Conservation (phyloP, 768 basidiomycete genomes). For the Hebeloma cylindrosporum region DNA sequence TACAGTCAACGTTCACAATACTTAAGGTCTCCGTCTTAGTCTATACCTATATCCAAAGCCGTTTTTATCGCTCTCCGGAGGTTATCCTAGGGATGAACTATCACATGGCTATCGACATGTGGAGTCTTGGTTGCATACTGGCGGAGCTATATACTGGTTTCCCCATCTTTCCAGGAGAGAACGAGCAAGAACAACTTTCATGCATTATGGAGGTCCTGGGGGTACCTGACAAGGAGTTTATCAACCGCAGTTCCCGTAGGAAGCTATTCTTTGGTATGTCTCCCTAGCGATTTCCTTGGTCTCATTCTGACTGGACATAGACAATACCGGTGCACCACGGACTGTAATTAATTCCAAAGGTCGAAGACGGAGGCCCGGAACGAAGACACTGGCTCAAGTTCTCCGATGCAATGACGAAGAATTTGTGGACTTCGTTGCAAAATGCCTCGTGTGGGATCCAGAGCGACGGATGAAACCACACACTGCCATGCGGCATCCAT, state of each 20-base stretch:
- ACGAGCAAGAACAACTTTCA: constrained; percentile 96
- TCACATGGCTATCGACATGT: constrained; percentile 99
- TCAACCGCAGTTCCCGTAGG: constrained; percentile 91
- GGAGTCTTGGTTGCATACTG: constrained; percentile 97
- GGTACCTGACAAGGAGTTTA: constrained; percentile 90
- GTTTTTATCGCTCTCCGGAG: constrained; percentile 99
- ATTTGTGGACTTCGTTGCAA: constrained; percentile 95
- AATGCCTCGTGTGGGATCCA: constrained; percentile 98
- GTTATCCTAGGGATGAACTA: constrained; percentile 99
- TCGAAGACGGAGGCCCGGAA: constrained; percentile 85
- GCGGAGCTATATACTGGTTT: constrained; percentile 97
- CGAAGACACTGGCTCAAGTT: constrained; percentile 87
- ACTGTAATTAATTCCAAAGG: constrained; percentile 97
- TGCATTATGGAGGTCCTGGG: constrained; percentile 99
- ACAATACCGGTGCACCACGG: constrained; percentile 89
- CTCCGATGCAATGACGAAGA: constrained; percentile 91
- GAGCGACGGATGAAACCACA: constrained; percentile 94
- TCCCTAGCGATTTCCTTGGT: constrained; percentile 1
- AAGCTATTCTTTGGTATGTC: constrained; percentile 92
- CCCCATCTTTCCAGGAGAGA: constrained; percentile 98
- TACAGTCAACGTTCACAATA: constrained; percentile 3
- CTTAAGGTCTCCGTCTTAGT: constrained; percentile 49
- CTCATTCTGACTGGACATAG: constrained; percentile 39
- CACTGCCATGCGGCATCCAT: constrained; percentile 88
- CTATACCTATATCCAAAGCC: constrained; percentile 99